Evolutionary conservation across 768 basidiomycete genomes (phyloP).

Genomic region (Hebeloma cylindrosporum): DNA sequence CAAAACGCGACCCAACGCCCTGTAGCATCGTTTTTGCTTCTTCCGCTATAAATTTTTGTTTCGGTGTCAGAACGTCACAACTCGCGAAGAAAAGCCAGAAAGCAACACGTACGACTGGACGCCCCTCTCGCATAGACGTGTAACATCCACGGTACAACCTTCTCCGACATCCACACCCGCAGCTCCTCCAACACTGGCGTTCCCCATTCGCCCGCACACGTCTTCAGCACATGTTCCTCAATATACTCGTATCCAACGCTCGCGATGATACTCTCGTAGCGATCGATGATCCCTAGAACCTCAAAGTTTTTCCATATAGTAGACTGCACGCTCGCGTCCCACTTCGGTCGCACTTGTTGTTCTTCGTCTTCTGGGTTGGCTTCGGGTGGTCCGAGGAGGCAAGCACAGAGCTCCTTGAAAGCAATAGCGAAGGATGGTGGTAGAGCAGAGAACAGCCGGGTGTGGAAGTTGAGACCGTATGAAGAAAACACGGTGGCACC

Average conservation of each 20-base stretch:
- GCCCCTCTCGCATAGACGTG: conserved; percentile 74
- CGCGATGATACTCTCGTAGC: conserved; percentile 81
- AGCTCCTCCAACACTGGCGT: conserved; percentile 60
- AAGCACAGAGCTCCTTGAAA: conserved; percentile 65
- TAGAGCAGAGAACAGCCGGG: conserved; percentile 68
- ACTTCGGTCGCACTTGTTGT: neutral
- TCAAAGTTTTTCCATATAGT: conserved; percentile 49
- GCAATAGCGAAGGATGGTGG: conserved; percentile 66
- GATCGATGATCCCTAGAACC: conserved; percentile 71
- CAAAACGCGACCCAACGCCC: conserved; percentile 79
- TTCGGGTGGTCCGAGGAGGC: conserved; percentile 47
- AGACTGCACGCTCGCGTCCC: conserved; percentile 14
- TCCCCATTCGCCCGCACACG: conserved; percentile 70
- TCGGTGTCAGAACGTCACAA: conserved; percentile 1
- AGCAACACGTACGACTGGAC: conserved; percentile 32
- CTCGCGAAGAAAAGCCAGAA: conserved; percentile 3
- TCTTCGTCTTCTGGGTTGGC: conserved; percentile 15
- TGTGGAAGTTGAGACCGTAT: conserved; percentile 72
- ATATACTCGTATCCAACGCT: conserved; percentile 87
- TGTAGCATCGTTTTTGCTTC: conserved; percentile 72
- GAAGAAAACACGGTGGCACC: conserved; percentile 58
- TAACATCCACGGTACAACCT: conserved; percentile 84
- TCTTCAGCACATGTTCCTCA: conserved; percentile 65
- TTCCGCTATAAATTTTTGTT: conserved; percentile 57
- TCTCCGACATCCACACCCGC: conserved; percentile 77